These are phyloP conservation scores for Torulaspora franciscae DNA, from an alignment of 805 yeast genomes.

Conservation along the genomic window DNA sequence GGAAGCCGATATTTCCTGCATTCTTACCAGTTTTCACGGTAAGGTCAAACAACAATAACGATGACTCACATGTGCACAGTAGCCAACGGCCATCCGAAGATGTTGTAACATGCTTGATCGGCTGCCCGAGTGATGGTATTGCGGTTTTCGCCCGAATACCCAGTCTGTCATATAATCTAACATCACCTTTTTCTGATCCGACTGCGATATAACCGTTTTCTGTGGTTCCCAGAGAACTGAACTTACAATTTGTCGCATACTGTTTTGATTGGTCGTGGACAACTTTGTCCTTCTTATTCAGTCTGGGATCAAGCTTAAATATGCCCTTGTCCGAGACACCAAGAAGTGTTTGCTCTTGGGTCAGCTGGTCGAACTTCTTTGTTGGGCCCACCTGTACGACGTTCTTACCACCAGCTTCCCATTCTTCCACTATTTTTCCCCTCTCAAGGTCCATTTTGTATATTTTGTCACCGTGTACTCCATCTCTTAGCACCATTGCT, in stretches of 20 bases:
- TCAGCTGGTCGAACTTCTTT: constrained; percentile 67
- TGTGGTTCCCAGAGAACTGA: constrained; percentile 64
- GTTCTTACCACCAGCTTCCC: constrained; percentile 53
- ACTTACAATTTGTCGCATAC: constrained; percentile 52
- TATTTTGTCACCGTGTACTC: constrained; percentile 41
- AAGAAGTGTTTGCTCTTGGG: constrained; percentile 66
- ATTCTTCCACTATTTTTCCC: constrained; percentile 83
- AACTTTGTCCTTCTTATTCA: constrained; percentile 48
- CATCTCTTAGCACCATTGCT: constrained; percentile 59
- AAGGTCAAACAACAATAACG: constrained; percentile 65
- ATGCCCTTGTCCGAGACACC: constrained; percentile 64
- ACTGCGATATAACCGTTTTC: constrained; percentile 70
- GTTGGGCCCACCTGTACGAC: constrained; percentile 62
- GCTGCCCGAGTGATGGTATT: constrained; percentile 79
- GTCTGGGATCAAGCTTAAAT: constrained; percentile 78
- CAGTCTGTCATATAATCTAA: constrained; percentile 64
- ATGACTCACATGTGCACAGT: constrained; percentile 71
- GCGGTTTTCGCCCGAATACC: constrained; percentile 75
- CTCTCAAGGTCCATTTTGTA: constrained; percentile 74
- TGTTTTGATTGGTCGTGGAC: constrained; percentile 52
- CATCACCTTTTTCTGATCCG: constrained; percentile 70
- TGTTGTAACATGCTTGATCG: constrained; percentile 59
- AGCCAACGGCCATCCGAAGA: constrained; percentile 80
- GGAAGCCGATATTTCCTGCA: constrained; percentile 58
- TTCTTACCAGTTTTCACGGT: constrained; percentile 57